Conservation (phyloP, 352 stramenopile species). For the Globisporangium acanthophoron region DNA sequence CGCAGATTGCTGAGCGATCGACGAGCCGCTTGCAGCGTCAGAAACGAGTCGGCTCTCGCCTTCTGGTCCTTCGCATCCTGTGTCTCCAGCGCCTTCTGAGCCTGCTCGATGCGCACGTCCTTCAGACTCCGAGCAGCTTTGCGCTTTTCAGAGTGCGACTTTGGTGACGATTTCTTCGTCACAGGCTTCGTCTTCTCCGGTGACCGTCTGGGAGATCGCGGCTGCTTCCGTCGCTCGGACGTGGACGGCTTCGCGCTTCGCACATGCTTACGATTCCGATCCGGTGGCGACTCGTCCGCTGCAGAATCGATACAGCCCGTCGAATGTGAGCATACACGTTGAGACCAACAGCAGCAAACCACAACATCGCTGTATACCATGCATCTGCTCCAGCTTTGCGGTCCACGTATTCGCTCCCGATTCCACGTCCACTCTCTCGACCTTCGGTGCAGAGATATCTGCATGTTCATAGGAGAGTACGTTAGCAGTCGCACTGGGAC, state of each 20-base stretch:
- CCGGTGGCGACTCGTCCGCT: not conserved
- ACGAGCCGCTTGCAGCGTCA: not conserved
- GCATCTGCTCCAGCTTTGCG: not conserved
- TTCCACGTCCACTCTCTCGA: not conserved
- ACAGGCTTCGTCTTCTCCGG: not conserved
- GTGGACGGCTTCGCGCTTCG: not conserved
- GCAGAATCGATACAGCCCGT: not conserved
- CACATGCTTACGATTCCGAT: not conserved
- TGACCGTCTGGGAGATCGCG: not conserved
- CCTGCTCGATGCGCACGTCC: conserved; percentile 14
- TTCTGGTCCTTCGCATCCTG: conserved; percentile 6
- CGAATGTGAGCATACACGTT: not conserved
- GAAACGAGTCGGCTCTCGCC: not conserved
- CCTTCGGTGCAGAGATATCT: not conserved
- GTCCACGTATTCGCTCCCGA: too few relatives aligned
- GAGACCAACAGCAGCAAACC: not conserved
- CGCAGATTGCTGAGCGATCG: conserved; percentile 1
- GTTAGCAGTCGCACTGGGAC: not conserved
- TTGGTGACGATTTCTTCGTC: not conserved
- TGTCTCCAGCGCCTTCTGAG: conserved; percentile 8
- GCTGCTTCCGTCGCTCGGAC: not conserved
- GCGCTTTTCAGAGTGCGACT: conserved; percentile 1
- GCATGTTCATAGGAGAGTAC: not conserved
- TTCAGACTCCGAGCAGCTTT: conserved; percentile 8
- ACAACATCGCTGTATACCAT: not conserved